These are phyloP conservation scores for Chrysosporium queenslandicum DNA, from an alignment of 2,329 filamentous ascomycete genomes.

Conservation along the genomic window DNA sequence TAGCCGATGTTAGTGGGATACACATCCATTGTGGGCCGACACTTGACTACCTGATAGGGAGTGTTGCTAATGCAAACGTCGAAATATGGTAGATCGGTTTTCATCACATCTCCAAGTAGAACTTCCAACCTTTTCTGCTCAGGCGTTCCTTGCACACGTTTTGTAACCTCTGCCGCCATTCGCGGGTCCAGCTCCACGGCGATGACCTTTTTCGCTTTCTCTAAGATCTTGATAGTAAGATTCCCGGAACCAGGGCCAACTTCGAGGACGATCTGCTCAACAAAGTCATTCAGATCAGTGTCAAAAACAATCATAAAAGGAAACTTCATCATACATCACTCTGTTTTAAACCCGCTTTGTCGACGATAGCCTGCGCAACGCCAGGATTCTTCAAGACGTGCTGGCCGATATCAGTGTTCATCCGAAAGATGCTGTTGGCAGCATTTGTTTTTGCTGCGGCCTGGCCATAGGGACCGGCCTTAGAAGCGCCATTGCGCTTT, in stretches of 20 bases:
- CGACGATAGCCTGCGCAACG: constrained; percentile 69
- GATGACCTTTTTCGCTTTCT: constrained; percentile 72
- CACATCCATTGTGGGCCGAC: background rate
- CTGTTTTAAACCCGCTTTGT: constrained; percentile 82
- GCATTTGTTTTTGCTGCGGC: constrained; percentile 41
- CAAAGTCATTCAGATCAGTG: constrained; percentile 7
- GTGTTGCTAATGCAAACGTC: constrained; percentile 79
- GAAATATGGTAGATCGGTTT: constrained; percentile 67
- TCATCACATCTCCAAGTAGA: constrained; percentile 85
- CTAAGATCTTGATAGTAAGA: constrained; percentile 77
- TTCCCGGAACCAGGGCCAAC: constrained; percentile 86
- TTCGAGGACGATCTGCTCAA: constrained; percentile 64
- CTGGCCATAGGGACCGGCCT: constrained; percentile 32
- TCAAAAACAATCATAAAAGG: too few relatives aligned
- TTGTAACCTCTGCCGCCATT: constrained; percentile 91
- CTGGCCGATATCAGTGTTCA: constrained; percentile 82
- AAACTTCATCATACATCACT: constrained; percentile 58
- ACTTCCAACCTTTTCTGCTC: constrained; percentile 77
- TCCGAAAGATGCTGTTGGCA: constrained; percentile 86
- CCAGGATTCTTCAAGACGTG: constrained; percentile 91
- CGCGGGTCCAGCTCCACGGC: constrained; percentile 89
- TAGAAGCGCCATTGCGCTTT: constrained; percentile 45
- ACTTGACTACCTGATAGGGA: constrained; percentile 49
- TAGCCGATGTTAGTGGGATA: constrained; percentile 28
- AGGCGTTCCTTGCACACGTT: constrained; percentile 83